A percentile compares a stretch with the other conserved stretches of the same genome.
These are phyloP conservation scores for Fusarium xylarioides DNA, from an alignment of 2,329 filamentous ascomycete species.

Conservation along the genomic window DNA sequence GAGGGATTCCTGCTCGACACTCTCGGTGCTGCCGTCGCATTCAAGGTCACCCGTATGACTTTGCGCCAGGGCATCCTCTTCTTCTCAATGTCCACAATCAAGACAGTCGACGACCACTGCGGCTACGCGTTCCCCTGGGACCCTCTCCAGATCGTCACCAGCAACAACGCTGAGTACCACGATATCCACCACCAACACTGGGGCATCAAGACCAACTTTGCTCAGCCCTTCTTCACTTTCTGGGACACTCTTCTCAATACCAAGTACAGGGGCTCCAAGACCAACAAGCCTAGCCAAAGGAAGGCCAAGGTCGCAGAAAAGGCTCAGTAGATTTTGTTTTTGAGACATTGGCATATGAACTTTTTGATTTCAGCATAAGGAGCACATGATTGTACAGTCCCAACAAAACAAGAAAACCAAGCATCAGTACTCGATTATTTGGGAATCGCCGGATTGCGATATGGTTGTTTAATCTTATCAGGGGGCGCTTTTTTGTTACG, in stretches of 20 bases:
- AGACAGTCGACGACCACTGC: conserved; percentile 98
- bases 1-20: conserved; percentile 96
- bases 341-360: conserved; percentile 35
- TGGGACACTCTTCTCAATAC: conserved; percentile 89
- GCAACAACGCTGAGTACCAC: conserved; percentile 96
- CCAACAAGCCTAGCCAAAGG: conserved; percentile 50
- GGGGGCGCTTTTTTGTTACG: conserved; percentile 22
- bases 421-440: conserved; percentile 6
- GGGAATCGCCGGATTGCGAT: conserved; percentile 34
- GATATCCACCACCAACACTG: conserved; percentile 99
- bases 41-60: conserved; percentile 84
- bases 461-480: conserved; percentile 12
- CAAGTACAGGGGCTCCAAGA: conserved; percentile 76
- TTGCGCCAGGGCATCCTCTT: conserved; percentile 87
- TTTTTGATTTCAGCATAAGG: conserved; percentile 34
- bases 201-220: conserved; percentile 97
- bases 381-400: conserved; percentile 29
- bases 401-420: conserved; percentile 20
- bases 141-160: conserved; percentile 87
- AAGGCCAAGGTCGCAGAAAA: conserved; percentile 24
- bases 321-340: conserved; percentile 12
- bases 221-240: conserved; percentile 93
- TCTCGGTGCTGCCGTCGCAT: conserved; percentile 83
- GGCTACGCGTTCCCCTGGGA: conserved; percentile 97
- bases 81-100: conserved; percentile 88